Base-by-base conservation (phyloP, 2,329 filamentous ascomycete genomes). In the Aureobasidium sp. region DNA sequence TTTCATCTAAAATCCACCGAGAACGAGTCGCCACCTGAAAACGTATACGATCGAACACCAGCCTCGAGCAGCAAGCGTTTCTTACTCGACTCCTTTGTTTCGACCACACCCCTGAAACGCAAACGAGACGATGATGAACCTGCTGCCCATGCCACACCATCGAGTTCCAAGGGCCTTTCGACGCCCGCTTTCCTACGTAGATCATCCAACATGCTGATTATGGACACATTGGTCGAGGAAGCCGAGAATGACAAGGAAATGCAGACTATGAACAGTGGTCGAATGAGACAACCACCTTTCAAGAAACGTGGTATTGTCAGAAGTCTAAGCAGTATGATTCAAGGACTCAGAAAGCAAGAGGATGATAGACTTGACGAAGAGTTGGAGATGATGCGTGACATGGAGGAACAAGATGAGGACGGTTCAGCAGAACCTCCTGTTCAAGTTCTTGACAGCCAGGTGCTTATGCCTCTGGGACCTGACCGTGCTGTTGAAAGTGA, bases 251-350 rank as follows among this genome's bases (percentile, higher is more conserved):
- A 52, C 14, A 14, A 41, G 10, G 48, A 41, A 14, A 12, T 52
- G 8, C 41, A 35, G 22, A 52, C 29, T 22, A 25, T 52, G 48
- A 35, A 52, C 6, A 40, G 40, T 4, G 27, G 16, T 25, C 39
- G 53, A n/a, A 38, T 29, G 37, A 54, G 39, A 22, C 58, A 55
- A 59, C 60, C 66, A 10, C 70, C 71, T 1, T 74, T 72, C 67
- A 71, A 70, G 60, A 68, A 69, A 57, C 63, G 68, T 25, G 63
- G 65, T 1, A 69, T 87, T n/a, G 80, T 80, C 1, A 77, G 85
- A 54, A 85, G 84, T 24, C 68, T 93, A 53, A 90, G 86, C 64
- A 83, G 80, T 57, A 84, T 90, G 59, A 83, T 91, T 19, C 83
- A 84, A 17, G 79, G 79, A 21, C 71, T 91, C 59, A 77, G 84